Conservation (phyloP, 2,329 filamentous ascomycete genomes). For the Acrodontium crateriforme region DNA sequence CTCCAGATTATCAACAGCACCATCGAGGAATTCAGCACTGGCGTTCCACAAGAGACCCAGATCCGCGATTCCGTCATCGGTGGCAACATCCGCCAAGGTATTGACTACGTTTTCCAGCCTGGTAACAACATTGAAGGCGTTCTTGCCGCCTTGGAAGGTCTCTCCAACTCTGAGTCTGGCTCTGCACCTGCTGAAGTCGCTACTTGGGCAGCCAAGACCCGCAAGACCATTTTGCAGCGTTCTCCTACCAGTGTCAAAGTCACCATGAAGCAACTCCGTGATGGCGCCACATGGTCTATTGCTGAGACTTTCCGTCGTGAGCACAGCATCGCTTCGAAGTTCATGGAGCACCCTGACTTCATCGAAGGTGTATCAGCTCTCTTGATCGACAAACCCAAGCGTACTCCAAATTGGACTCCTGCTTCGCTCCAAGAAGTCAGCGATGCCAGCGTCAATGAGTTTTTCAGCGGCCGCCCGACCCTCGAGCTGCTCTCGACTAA, state of each 20-base stretch:
- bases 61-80: conserved; percentile 32
- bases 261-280: conserved; percentile 65
- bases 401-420: conserved; percentile 62
- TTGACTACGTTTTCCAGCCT: conserved; percentile 52
- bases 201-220: conserved; percentile 66
- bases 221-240: conserved; percentile 59
- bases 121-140: conserved; percentile 52
- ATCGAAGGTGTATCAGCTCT: conserved; percentile 76
- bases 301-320: conserved; percentile 74
- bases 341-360: conserved; percentile 89
- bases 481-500: conserved; percentile 46
- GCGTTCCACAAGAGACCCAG: conserved; percentile 58
- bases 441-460: conserved; percentile 46
- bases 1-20: conserved; percentile 66
- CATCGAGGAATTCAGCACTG: conserved; percentile 82
- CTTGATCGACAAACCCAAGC: conserved; percentile 55
- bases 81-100: conserved; percentile 60
- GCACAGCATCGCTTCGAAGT: conserved; percentile 67
- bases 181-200: conserved; percentile 37
- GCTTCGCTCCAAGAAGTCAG: conserved; percentile 54
- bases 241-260: conserved; percentile 84
- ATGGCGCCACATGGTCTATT: conserved; percentile 66
- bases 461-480: conserved; percentile 43
- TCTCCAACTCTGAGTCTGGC: conserved; percentile 22
- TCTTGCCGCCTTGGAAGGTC: conserved; percentile 45